These are phyloP conservation scores for Isoetes taiwanensis DNA, from an alignment of 75 land plant genomes.

Conservation along the genomic window DNA sequence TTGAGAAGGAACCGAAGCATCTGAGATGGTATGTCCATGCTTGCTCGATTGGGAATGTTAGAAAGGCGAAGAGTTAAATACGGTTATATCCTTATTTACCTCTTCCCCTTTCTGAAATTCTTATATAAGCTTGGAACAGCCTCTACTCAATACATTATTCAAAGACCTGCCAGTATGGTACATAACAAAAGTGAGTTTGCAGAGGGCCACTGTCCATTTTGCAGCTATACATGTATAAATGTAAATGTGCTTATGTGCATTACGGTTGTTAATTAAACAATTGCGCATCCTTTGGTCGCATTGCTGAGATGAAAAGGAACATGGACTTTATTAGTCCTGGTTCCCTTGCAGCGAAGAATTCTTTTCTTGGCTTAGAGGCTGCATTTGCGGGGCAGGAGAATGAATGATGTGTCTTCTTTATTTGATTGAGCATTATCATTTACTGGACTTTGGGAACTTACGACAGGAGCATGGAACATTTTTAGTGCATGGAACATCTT, in stretches of 20 bases:
- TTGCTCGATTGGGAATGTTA: slow-evolving; percentile 73
- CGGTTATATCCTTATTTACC: background rate
- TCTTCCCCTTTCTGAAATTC: background rate
- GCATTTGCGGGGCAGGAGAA: slow-evolving; percentile 52
- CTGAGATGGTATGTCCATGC: slow-evolving; percentile 78
- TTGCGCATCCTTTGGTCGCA: too few relatives aligned
- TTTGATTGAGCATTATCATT: too few relatives aligned
- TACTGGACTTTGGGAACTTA: too few relatives aligned
- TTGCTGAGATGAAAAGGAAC: slow-evolving; percentile 77
- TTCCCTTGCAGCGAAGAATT: slow-evolving; percentile 59
- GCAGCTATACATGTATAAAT: too few relatives aligned
- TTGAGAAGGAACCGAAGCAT: slow-evolving; percentile 63
- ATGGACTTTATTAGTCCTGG: slow-evolving; percentile 71
- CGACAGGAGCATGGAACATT: too few relatives aligned
- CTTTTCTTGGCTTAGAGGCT: slow-evolving; percentile 74
- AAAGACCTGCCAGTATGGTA: slow-evolving; percentile 71
- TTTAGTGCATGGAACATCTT: too few relatives aligned
- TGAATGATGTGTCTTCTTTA: slow-evolving; percentile 45
- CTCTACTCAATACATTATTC: slow-evolving; percentile 48
- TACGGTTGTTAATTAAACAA: too few relatives aligned
- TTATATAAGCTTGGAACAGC: slow-evolving; percentile 14
- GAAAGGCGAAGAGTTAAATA: slow-evolving; percentile 54
- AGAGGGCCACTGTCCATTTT: slow-evolving; percentile 51
- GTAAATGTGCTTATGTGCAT: too few relatives aligned
- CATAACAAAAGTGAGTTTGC: slow-evolving; percentile 73